Base-by-base conservation (phyloP, 2,329 filamentous ascomycete species). In the Colletotrichum neosansevieriae region DNA sequence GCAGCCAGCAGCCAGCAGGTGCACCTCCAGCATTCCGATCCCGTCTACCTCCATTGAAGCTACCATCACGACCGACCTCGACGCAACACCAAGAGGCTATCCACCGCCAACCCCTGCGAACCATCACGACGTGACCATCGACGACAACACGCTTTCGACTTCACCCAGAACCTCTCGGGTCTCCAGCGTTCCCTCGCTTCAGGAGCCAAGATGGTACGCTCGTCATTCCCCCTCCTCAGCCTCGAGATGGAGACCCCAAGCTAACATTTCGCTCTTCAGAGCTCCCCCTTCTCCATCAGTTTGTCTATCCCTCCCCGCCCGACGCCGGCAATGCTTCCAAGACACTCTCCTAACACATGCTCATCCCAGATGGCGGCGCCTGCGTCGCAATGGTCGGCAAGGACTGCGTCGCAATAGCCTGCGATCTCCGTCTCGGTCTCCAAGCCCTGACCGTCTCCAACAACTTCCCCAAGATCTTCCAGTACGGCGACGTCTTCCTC, bases 391-490 rank as follows among this genome's bases (percentile, higher is more conserved):
- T 98, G 96, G 94, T 97, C 73, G 96, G 96, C 86, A 98, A 99
- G 85, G 94, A 98, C 90, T 99, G 96, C 83, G 96, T 99, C 70
- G 96, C 96, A 83, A 98, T 99, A 79, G 96, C 96, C 80, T 99
- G 96, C 86, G 96, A 99, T 83, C 93, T 99, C 73, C 95, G 96
- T 72, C 93, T 99, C 74, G 96, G 96, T 76, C 91, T 98, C 79
- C 96, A 99, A 85, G 89, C 96, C 78, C 88, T 99, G 78, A 99
- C 96, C 71, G 93, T 99, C 69, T 98, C 94, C 81, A 99, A 99
- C 91, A 96, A 98, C 91, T 98, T 98, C 87, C 96, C 96, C 85
- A 99, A 99, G 87, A 93, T 99, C 87, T 98, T 98, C 90, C 90
- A 92, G 82, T 98, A 97, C 87, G 94, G 94, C 77, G 93, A 95